Conservation (phyloP, 1,284 basidiomycete species). For the Porodaedalea pini region DNA sequence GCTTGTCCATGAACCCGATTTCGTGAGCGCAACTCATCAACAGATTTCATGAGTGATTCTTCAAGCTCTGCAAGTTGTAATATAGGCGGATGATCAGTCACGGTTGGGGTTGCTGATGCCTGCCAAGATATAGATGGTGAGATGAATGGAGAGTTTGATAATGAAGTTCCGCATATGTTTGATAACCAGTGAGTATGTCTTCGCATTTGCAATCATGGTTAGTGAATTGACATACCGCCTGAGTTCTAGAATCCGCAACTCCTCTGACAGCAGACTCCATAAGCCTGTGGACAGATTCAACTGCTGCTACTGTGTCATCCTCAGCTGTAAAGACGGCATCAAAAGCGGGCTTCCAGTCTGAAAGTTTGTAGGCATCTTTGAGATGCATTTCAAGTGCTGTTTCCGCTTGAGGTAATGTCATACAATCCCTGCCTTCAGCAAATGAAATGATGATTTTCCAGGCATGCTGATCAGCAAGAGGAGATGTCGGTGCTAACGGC, state of each 20-base stretch:
- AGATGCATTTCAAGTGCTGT: slow-evolving; percentile 1
- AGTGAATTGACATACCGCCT: no score
- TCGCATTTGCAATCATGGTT: no score
- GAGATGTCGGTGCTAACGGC: slow-evolving; percentile 23
- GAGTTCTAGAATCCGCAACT: not conserved
- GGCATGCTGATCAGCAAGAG: no score
- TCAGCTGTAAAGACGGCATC: slow-evolving; percentile 4
- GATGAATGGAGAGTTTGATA: not conserved
- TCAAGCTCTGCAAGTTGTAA: slow-evolving; percentile 3
- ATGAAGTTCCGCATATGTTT: not conserved
- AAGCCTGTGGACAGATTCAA: not conserved
- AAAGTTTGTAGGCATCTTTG: not conserved
- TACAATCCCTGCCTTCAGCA: not conserved
- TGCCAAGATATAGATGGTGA: not conserved
- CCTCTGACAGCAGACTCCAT: not conserved
- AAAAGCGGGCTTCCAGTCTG: slow-evolving; percentile 7
- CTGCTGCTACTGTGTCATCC: not conserved
- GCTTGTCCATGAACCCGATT: slow-evolving; percentile 20
- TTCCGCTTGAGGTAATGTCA: not conserved
- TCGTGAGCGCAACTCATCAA: slow-evolving; percentile 9
- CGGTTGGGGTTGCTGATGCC: slow-evolving; percentile 15
- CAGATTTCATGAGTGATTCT: slow-evolving; percentile 3
- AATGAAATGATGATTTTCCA: slow-evolving; percentile 1
- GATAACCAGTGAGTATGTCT: no score
- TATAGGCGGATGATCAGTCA: not conserved